Evolutionary conservation across 306 rosid genomes (phyloP).

Genomic region (Ormosia emarginata): DNA sequence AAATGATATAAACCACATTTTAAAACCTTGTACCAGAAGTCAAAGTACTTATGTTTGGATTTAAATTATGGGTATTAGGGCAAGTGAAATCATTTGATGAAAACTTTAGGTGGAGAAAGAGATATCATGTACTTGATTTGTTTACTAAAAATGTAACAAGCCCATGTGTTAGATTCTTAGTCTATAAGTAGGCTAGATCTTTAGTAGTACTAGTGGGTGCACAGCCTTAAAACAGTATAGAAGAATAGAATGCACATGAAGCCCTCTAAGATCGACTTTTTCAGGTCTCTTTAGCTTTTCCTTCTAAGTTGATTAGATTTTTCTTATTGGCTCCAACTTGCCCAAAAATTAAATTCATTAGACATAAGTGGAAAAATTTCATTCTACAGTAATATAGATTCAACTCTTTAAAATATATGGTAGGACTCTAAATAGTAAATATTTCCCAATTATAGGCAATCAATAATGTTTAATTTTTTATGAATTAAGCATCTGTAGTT

Average conservation of each 20-base stretch:
- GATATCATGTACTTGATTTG: conserved; percentile 41
- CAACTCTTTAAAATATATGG: background rate
- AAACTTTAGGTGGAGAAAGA: conserved; percentile 6
- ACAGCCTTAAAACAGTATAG: conserved; percentile 31
- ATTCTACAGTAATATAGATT: too few relatives aligned
- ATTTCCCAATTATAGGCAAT: too few relatives aligned
- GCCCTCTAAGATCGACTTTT: background rate
- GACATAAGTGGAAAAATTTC: background rate
- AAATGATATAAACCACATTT: too few relatives aligned
- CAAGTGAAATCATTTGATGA: background rate
- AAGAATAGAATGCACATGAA: conserved; percentile 49
- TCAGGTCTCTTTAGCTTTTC: conserved; percentile 14
- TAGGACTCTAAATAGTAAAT: too few relatives aligned
- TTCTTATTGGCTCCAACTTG: background rate
- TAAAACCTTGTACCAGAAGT: too few relatives aligned
- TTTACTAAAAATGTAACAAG: conserved; percentile 27
- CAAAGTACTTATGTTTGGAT: background rate
- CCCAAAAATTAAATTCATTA: background rate
- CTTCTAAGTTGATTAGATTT: background rate
- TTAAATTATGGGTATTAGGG: background rate
- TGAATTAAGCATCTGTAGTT: too few relatives aligned
- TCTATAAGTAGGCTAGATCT: conserved; percentile 28
- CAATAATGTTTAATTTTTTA: too few relatives aligned
- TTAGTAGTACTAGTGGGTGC: conserved; percentile 2
- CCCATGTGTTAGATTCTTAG: conserved; percentile 64